Conservation (phyloP, 2,329 filamentous ascomycete genomes). For the Periconia macrospinosa region DNA sequence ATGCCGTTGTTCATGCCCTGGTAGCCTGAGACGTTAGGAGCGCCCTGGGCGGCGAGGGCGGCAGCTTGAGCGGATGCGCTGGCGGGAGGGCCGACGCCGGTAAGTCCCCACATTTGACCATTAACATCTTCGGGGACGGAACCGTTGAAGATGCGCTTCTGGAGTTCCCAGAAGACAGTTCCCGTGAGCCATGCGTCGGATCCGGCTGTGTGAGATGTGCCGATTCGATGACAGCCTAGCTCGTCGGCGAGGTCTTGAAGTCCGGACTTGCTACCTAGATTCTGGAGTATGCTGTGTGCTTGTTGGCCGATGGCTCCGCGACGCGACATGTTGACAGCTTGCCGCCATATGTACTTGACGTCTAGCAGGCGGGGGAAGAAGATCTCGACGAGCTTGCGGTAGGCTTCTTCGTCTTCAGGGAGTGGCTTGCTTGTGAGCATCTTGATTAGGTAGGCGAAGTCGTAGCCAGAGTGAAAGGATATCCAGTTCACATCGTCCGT, state of each 20-base stretch:
- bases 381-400: slow-evolving; percentile 83
- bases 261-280: slow-evolving; percentile 86
- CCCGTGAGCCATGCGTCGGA: slow-evolving; percentile 93
- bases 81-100: slow-evolving; percentile 57
- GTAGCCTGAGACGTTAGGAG: slow-evolving; percentile 31
- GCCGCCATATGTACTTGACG: slow-evolving; percentile 96
- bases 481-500: slow-evolving; percentile 92
- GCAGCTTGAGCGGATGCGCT: slow-evolving; percentile 59
- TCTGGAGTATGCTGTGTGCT: slow-evolving; percentile 74
- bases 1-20: slow-evolving; percentile 40
- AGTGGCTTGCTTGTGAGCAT: slow-evolving; percentile 81
- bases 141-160: slow-evolving; percentile 83
- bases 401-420: slow-evolving; percentile 86
- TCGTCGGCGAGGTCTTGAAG: slow-evolving; percentile 93
- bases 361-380: slow-evolving; percentile 95
- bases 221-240: slow-evolving; percentile 85
- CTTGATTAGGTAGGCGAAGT: slow-evolving; percentile 97
- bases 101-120: slow-evolving; percentile 92
- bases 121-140: slow-evolving; percentile 77
- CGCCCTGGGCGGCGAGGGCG: slow-evolving; percentile 47
- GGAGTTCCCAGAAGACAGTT: slow-evolving; percentile 91
- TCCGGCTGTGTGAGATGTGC: slow-evolving; percentile 87
- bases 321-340: slow-evolving; percentile 70
- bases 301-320: slow-evolving; percentile 41
- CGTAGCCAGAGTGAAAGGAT: slow-evolving; percentile 96